phyloP scores from a whole-genome alignment of 2,329 filamentous ascomycete genomes.

The Sporothrix variecibatus region DNA sequence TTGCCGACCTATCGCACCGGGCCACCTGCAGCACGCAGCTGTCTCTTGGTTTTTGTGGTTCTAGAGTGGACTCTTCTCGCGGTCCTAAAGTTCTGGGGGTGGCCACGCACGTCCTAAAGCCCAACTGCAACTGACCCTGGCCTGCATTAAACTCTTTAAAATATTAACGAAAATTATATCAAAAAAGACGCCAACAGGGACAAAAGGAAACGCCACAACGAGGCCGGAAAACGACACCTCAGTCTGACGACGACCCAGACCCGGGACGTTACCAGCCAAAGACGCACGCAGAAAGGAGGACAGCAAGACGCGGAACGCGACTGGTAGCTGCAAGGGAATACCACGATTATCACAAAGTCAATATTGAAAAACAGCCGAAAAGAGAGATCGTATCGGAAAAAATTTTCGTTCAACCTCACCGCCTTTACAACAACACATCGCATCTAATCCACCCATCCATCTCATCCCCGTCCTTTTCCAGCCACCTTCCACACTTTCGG shows the following conservation, averaged over 20 bases:
- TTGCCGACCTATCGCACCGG: conserved; percentile 10
- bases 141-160: neutral
- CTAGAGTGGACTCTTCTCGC: neutral
- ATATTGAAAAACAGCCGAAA: conserved; percentile 16
- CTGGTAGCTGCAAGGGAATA: neutral
- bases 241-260: neutral
- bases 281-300: neutral
- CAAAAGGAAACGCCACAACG: conserved; percentile 3
- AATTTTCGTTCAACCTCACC: conserved; percentile 20
- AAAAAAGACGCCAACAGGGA: neutral
- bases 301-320: conserved; percentile 20
- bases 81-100: neutral
- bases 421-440: conserved; percentile 6
- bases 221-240: conserved; percentile 9
- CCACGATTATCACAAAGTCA: conserved; percentile 16
- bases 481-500: neutral
- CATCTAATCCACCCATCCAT: neutral
- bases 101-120: conserved; percentile 14
- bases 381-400: neutral
- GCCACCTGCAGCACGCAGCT: conserved; percentile 18
- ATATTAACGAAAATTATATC: neutral
- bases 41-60: neutral
- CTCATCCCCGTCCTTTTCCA: neutral
- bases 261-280: neutral
- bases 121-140: neutral